A percentile compares a stretch with the other conserved stretches of the same genome.
phyloP scores from a whole-genome alignment of 2,329 filamentous ascomycete species.

The Tolypocladium amazonense region DNA sequence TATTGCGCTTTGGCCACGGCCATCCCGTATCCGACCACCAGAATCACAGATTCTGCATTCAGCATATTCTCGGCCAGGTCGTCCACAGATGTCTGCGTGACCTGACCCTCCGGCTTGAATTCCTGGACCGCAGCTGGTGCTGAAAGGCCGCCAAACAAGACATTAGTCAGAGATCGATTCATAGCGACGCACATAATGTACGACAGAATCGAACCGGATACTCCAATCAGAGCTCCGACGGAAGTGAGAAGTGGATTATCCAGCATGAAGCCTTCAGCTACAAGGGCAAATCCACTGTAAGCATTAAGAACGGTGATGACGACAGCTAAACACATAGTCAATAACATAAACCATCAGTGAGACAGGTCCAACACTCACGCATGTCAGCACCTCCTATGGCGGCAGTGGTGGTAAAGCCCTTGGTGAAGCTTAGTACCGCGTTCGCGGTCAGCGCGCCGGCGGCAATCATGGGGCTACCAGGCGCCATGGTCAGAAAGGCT shows the following conservation, averaged over 20 bases:
- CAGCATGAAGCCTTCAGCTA: constrained; percentile 87
- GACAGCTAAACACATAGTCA: constrained; percentile 38
- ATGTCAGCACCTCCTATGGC: constrained; percentile 91
- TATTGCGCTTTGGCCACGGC: constrained; percentile 91
- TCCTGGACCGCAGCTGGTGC: constrained; percentile 47
- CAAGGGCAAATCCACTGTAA: constrained; percentile 81
- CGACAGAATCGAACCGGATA: constrained; percentile 79
- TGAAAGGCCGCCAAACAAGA: constrained; percentile 66
- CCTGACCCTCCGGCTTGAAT: constrained; percentile 68
- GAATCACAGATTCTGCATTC: constrained; percentile 75
- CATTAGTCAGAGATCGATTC: constrained; percentile 84
- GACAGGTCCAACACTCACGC: constrained; percentile 34
- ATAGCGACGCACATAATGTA: constrained; percentile 85
- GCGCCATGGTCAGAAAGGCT: constrained; percentile 71
- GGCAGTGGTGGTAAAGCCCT: constrained; percentile 79
- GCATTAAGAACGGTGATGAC: constrained; percentile 87
- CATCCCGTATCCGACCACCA: constrained; percentile 90
- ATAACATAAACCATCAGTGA: not conserved
- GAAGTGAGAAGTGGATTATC: constrained; percentile 78
- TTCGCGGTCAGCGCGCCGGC: constrained; percentile 69
- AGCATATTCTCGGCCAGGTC: constrained; percentile 68
- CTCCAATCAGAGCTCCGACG: constrained; percentile 77
- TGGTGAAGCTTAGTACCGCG: constrained; percentile 67
- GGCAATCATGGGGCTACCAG: constrained; percentile 67
- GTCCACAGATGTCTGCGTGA: constrained; percentile 69